Evolutionary conservation across 768 basidiomycete species (phyloP), one percentile per base, ranked within the genome.

Genomic region (Mycena maculata): DNA sequence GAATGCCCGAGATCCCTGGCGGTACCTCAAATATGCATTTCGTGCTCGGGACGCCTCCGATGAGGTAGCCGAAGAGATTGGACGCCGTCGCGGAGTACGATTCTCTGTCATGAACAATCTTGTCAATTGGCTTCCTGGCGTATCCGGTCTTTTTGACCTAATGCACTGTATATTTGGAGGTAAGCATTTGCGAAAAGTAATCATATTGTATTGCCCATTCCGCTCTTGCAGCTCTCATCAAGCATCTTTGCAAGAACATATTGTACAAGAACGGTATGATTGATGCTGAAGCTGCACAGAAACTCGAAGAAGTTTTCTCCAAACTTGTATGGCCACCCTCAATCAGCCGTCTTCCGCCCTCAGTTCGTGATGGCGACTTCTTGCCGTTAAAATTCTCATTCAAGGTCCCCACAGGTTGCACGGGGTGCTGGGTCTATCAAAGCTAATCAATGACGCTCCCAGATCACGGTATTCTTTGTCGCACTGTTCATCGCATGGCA

Each of bases 381-480:
- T n/a, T 5, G 3, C 22, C 3, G 1, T 56, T 33, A 4, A 36
- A 36, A 36, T 7, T 36, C 33, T 39, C 25, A 36, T 36, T 33
- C 36, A 25, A n/a, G n/a, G n/a, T 54, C n/a, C 22, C 9, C 39
- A 41, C 36, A 66, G 69, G 41, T 65, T 28, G 36, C 64, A 6
- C 58, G 55, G 18, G 60, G 69, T 50, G 65, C 53, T 33, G 63
- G 70, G 4, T 62, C 70, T 23, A 55, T 67, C n/a, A 74, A 74
- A 63, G 71, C 74, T 0, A 74, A 75, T 49, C 70, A 74, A 44
- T 72, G 71, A 74, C 65, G 71, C 9, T 66, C 66, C 5, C 67
- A 49, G 22, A 50, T 69, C 25, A 22, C 30, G 18, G 50, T 74
- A 18, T 47, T 71, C 8, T 69, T 71, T 57, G 57, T 75, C 20